A percentile compares a stretch with the other conserved stretches of the same genome.
Conservation (phyloP, 495 filamentous ascomycete genomes). For the Friedmanniomyces endolithicus region DNA sequence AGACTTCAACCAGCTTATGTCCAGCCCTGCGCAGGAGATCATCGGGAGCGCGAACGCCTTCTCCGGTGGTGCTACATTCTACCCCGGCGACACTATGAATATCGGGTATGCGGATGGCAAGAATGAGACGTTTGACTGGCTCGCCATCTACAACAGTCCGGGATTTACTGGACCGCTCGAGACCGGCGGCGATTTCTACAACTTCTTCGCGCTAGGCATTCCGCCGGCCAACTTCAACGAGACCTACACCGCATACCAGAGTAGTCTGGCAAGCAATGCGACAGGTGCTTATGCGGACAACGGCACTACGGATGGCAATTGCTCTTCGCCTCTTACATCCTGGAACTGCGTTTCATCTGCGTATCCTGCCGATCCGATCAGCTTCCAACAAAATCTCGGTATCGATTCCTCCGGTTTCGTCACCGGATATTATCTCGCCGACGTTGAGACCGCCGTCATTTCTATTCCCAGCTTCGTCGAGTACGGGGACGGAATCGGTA, state of each 20-base stretch:
- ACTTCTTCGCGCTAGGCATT: slow-evolving; percentile 37
- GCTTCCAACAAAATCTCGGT: slow-evolving; percentile 18
- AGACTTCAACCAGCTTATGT: slow-evolving; percentile 43
- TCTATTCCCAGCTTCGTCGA: slow-evolving; percentile 40
- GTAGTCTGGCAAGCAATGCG: neutral
- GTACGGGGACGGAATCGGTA: slow-evolving; percentile 22
- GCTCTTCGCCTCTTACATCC: neutral
- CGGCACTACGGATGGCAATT: too few species aligned
- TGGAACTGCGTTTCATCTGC: neutral
- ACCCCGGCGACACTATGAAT: slow-evolving; percentile 31
- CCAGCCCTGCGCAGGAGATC: slow-evolving; percentile 34
- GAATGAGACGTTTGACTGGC: slow-evolving; percentile 22
- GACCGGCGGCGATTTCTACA: slow-evolving; percentile 40
- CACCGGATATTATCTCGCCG: slow-evolving; percentile 31
- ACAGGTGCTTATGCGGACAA: neutral
- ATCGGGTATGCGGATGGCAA: slow-evolving; percentile 34
- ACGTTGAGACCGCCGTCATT: slow-evolving; percentile 34
- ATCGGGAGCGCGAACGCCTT: slow-evolving; percentile 30
- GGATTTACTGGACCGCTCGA: slow-evolving; percentile 32
- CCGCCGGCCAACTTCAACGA: slow-evolving; percentile 7
- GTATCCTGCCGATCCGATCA: slow-evolving; percentile 5
- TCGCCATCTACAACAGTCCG: slow-evolving; percentile 30
- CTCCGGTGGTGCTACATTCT: slow-evolving; percentile 34
- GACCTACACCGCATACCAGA: neutral
- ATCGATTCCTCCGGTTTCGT: slow-evolving; percentile 16